A percentile compares a stretch with the other conserved stretches of the same genome.
phyloP scores from a whole-genome alignment of 2,329 filamentous ascomycete genomes.

The Trichoderma sp. region DNA sequence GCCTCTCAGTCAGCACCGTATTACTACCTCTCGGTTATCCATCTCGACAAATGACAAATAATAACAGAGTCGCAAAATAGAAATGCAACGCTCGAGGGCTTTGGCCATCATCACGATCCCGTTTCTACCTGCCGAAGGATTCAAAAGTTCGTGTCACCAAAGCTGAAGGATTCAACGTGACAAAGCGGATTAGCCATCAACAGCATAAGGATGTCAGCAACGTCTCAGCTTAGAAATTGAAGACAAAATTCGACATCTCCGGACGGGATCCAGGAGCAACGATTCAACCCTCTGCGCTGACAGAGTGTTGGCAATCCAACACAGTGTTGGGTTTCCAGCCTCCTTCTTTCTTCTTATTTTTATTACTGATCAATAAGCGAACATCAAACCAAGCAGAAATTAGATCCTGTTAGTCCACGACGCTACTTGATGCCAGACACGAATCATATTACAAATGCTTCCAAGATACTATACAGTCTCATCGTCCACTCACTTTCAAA shows the following conservation, averaged over 20 bases:
- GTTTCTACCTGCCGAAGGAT: neutral
- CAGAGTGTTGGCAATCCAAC: no score
- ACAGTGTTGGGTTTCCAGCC: neutral
- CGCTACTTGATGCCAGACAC: neutral
- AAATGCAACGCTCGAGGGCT: neutral
- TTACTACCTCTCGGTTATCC: neutral
- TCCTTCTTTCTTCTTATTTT: no score
- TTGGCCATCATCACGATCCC: neutral
- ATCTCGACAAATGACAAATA: neutral
- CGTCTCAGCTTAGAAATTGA: neutral
- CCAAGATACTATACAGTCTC: neutral
- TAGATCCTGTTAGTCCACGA: neutral
- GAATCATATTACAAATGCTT: neutral
- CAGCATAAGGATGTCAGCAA: neutral
- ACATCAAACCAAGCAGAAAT: neutral
- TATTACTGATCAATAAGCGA: neutral
- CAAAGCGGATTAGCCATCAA: neutral
- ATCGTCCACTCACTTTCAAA: neutral
- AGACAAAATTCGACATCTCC: neutral
- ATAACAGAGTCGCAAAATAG: neutral
- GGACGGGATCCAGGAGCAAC: neutral
- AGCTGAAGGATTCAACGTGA: neutral
- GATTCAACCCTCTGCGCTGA: no score
- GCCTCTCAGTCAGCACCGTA: neutral
- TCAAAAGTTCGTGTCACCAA: neutral